Conservation (phyloP, 2,329 filamentous ascomycete species). For the Didymosphaeria variabile region DNA sequence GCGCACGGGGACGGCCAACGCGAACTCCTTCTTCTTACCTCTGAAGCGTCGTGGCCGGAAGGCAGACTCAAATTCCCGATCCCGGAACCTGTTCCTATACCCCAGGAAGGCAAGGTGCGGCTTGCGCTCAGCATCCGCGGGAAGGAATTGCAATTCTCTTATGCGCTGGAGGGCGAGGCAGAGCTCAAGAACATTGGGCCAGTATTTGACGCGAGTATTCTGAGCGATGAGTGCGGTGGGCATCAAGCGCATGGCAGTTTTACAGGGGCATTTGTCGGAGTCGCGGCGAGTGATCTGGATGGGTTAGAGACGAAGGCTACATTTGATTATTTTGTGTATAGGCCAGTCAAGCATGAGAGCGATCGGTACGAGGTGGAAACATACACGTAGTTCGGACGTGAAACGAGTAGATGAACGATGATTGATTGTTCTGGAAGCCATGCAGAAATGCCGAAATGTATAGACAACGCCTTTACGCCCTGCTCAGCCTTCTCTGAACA, state of each 20-base stretch:
- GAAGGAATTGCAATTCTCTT: slow-evolving; percentile 64
- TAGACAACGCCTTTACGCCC: too few relatives aligned
- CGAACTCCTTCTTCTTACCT: slow-evolving; percentile 66
- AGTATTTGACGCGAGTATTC: slow-evolving; percentile 66
- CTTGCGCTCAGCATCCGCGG: slow-evolving; percentile 64
- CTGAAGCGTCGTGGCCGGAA: slow-evolving; percentile 65
- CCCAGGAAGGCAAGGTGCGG: slow-evolving; percentile 64
- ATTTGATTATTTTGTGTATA: slow-evolving; percentile 47
- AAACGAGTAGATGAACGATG: too few relatives aligned
- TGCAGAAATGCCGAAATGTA: too few relatives aligned
- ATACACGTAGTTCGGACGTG: too few relatives aligned
- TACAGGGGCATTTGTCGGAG: slow-evolving; percentile 61
- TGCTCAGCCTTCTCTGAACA: too few relatives aligned
- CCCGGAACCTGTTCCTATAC: slow-evolving; percentile 57
- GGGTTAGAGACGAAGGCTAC: slow-evolving; percentile 36
- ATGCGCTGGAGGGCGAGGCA: slow-evolving; percentile 59
- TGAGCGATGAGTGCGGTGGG: slow-evolving; percentile 71
- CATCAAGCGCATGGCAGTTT: slow-evolving; percentile 70
- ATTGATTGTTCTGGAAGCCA: too few relatives aligned
- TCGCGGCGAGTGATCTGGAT: slow-evolving; percentile 46
- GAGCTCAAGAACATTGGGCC: slow-evolving; percentile 61
- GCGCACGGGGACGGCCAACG: slow-evolving; percentile 65
- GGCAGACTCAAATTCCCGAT: slow-evolving; percentile 58
- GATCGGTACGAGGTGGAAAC: slow-evolving; percentile 41
- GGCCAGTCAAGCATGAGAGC: slow-evolving; percentile 38